Evolutionary conservation across 257 asterid species (phyloP).

Genomic region (Sherardia arvensis): DNA sequence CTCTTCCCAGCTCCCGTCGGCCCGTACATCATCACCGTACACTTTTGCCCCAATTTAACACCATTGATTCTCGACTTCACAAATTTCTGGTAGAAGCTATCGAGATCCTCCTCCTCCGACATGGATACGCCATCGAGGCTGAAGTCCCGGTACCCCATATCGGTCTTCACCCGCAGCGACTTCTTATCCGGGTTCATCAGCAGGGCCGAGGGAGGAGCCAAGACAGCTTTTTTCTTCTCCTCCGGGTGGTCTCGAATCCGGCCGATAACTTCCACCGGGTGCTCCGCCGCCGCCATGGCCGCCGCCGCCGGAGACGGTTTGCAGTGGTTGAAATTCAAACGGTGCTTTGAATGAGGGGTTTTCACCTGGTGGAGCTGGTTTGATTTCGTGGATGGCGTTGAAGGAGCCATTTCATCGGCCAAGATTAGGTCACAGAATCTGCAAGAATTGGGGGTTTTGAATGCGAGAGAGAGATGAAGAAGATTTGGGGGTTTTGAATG

Average conservation of each 20-base stretch:
- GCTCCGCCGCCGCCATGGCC: conserved; percentile 43
- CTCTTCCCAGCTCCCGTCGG: conserved; percentile 97
- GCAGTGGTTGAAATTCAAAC: conserved; percentile 38
- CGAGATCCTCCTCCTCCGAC: conserved; percentile 75
- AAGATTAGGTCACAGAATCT: neutral
- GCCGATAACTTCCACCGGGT: conserved; percentile 87
- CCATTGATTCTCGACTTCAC: conserved; percentile 71
- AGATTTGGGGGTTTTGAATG: neutral
- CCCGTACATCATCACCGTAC: conserved; percentile 97
- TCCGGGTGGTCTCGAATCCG: conserved; percentile 74
- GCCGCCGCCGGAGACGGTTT: conserved; percentile 24
- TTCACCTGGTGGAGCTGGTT: conserved; percentile 26
- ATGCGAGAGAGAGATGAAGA: neutral
- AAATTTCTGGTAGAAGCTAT: conserved; percentile 58
- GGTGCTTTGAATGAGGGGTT: conserved; percentile 65
- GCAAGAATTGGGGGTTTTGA: conserved; percentile 10
- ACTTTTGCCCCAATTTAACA: conserved; percentile 69
- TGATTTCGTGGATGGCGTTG: conserved; percentile 33
- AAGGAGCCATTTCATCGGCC: conserved; percentile 29
- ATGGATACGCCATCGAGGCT: conserved; percentile 71
- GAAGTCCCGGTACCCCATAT: conserved; percentile 74
- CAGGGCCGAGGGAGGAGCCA: conserved; percentile 26
- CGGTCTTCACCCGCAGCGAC: conserved; percentile 61
- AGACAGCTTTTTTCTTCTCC: conserved; percentile 25
- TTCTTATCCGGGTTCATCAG: conserved; percentile 44